A percentile compares a stretch with the other conserved stretches of the same genome.
These are phyloP conservation scores for Claviceps cyperi DNA, from an alignment of 2,329 filamentous ascomycete genomes.

Conservation along the genomic window DNA sequence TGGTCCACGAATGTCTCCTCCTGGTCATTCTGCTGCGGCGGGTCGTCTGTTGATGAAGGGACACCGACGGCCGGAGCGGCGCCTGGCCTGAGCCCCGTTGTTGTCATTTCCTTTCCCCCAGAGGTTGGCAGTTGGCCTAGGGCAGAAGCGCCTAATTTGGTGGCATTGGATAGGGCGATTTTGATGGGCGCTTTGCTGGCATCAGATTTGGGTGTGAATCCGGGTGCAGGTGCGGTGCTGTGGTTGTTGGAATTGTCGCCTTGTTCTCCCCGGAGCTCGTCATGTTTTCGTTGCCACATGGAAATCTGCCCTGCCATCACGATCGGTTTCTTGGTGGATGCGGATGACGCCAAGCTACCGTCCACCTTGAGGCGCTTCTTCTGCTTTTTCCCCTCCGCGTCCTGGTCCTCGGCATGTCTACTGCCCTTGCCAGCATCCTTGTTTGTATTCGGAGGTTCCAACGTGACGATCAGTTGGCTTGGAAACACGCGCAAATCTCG, in stretches of 20 bases:
- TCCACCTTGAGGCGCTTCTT: constrained; percentile 42
- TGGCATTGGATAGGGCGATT: constrained; percentile 16
- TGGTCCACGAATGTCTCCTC: constrained; percentile 43
- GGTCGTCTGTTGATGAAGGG: not conserved
- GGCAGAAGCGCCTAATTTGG: not conserved
- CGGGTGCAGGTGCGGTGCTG: not conserved
- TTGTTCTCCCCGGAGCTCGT: constrained; percentile 20
- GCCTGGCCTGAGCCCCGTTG: not conserved
- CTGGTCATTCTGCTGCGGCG: not conserved
- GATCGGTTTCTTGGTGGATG: constrained; percentile 22
- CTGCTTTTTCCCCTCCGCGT: constrained; percentile 21
- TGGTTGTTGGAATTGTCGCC: constrained; percentile 1
- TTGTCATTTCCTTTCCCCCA: not conserved
- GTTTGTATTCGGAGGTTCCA: constrained; percentile 25
- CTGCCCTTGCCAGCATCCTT: constrained; percentile 15
- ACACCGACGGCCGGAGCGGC: not conserved
- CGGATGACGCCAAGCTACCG: constrained; percentile 12
- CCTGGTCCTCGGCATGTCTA: constrained; percentile 12
- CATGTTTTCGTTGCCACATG: constrained; percentile 29
- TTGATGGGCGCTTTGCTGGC: constrained; percentile 13
- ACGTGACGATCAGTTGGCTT: constrained; percentile 46
- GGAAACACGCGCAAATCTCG: constrained; percentile 64
- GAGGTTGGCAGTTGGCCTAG: not conserved
- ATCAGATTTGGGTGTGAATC: constrained; percentile 1
- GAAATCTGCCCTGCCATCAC: constrained; percentile 30